These are phyloP conservation scores for Fistulina hepatica DNA, from an alignment of 1,284 basidiomycete species.

Conservation along the genomic window DNA sequence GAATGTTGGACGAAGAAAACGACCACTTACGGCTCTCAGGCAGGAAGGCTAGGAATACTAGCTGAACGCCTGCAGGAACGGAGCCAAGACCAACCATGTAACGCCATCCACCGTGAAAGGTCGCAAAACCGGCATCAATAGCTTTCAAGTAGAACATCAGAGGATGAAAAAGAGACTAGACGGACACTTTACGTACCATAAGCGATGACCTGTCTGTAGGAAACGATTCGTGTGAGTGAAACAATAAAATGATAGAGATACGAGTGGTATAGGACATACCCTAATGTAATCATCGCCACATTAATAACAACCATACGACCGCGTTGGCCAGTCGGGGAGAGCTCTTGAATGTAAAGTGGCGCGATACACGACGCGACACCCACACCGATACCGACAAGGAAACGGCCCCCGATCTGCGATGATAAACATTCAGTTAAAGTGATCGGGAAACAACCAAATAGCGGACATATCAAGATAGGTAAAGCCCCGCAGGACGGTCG, in stretches of 20 bases:
- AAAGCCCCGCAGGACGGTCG: too few relatives aligned
- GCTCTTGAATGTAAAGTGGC: conserved; percentile 76
- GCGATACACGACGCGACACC: conserved; percentile 72
- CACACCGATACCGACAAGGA: conserved; percentile 62
- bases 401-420: conserved; percentile 55
- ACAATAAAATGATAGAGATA: too few relatives aligned
- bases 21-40: conserved; percentile 67
- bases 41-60: conserved; percentile 49
- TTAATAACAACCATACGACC: conserved; percentile 69
- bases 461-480: too few relatives aligned
- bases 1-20: neutral
- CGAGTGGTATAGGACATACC: too few relatives aligned
- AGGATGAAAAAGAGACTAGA: neutral
- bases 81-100: conserved; percentile 77
- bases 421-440: too few relatives aligned
- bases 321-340: conserved; percentile 64
- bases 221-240: too few relatives aligned
- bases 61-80: conserved; percentile 57
- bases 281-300: conserved; percentile 15
- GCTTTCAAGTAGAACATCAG: too few relatives aligned
- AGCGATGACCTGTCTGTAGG: conserved; percentile 72
- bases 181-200: conserved; percentile 33
- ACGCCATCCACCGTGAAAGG: conserved; percentile 59
- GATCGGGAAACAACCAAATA: too few relatives aligned
- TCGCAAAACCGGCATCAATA: conserved; percentile 64